Evolutionary conservation across 116 monocot species (phyloP).

Genomic region (Cymodocea nodosa): DNA sequence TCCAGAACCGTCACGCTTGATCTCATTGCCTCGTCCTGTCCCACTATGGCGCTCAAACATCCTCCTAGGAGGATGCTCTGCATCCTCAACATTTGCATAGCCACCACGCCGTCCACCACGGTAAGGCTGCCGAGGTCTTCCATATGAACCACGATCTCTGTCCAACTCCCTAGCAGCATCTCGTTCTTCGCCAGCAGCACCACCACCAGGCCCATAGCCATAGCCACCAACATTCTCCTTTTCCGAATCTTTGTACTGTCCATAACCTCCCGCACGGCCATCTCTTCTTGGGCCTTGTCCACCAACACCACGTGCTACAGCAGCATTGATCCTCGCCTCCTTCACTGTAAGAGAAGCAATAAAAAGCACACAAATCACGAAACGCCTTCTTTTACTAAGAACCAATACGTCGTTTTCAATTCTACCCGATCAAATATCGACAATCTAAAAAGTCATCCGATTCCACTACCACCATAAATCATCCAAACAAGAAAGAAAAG

Average conservation of each 20-base stretch:
- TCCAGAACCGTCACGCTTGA: conserved; percentile 80
- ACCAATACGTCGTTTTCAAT: too few relatives aligned
- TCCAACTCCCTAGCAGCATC: conserved; percentile 19
- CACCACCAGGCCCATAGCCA: conserved; percentile 15
- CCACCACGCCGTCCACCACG: conserved; percentile 50
- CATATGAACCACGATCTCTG: conserved; percentile 27
- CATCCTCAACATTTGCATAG: conserved; percentile 26
- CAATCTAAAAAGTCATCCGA: neutral
- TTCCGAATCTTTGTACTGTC: conserved; percentile 26
- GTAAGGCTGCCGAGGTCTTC: conserved; percentile 29
- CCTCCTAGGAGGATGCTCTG: conserved; percentile 34
- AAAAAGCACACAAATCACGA: neutral
- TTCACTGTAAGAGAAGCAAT: conserved; percentile 28
- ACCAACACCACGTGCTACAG: conserved; percentile 21
- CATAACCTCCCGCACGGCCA: conserved; percentile 28
- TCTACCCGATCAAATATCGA: neutral
- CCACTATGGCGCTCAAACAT: conserved; percentile 76
- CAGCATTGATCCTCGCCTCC: conserved; percentile 34
- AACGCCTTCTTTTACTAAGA: too few relatives aligned
- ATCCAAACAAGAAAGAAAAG: neutral
- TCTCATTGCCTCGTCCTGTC: conserved; percentile 72
- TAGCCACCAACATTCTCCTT: conserved; percentile 32
- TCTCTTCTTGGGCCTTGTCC: conserved; percentile 36
- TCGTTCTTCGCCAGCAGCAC: conserved; percentile 11
- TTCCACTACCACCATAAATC: neutral